These are phyloP conservation scores for Colletotrichum shisoi DNA, from an alignment of 2,329 filamentous ascomycete genomes.

Conservation along the genomic window DNA sequence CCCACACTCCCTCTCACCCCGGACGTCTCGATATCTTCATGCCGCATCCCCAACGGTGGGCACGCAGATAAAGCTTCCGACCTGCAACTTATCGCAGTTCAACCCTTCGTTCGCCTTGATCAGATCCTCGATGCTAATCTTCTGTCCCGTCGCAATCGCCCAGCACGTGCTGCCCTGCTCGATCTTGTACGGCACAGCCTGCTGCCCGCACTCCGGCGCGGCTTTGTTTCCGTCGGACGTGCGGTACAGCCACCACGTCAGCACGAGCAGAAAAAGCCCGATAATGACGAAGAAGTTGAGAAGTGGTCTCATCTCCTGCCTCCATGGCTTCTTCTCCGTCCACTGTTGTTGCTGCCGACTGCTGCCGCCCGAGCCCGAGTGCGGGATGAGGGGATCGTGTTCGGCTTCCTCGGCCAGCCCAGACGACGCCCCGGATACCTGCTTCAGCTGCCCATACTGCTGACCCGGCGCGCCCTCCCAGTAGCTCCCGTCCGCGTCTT, in stretches of 20 bases:
- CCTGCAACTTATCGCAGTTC: constrained; percentile 56
- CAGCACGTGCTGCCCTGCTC: constrained; percentile 61
- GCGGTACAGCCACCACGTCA: constrained; percentile 59
- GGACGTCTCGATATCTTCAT: neutral
- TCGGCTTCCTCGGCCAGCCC: constrained; percentile 40
- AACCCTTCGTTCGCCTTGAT: constrained; percentile 56
- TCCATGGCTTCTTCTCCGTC: constrained; percentile 54
- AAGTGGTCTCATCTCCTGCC: constrained; percentile 62
- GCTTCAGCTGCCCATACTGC: constrained; percentile 58
- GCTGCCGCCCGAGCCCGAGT: neutral
- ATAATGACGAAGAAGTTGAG: constrained; percentile 66
- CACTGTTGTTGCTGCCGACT: constrained; percentile 20
- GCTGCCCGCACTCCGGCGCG: constrained; percentile 29
- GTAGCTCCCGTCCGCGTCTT: constrained; percentile 56
- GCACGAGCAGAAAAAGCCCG: constrained; percentile 58
- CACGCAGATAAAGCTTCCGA: constrained; percentile 58
- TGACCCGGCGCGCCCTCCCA: constrained; percentile 61
- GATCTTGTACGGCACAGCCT: constrained; percentile 50
- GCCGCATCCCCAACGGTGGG: constrained; percentile 43
- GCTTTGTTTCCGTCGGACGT: constrained; percentile 41
- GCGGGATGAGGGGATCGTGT: constrained; percentile 47
- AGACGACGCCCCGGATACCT: constrained; percentile 48
- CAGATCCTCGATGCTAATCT: constrained; percentile 57
- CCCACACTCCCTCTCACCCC: neutral
- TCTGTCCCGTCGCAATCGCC: constrained; percentile 56